These are phyloP conservation scores for Venturia aucupariae DNA, from an alignment of 2,329 filamentous ascomycete genomes.

Conservation along the genomic window DNA sequence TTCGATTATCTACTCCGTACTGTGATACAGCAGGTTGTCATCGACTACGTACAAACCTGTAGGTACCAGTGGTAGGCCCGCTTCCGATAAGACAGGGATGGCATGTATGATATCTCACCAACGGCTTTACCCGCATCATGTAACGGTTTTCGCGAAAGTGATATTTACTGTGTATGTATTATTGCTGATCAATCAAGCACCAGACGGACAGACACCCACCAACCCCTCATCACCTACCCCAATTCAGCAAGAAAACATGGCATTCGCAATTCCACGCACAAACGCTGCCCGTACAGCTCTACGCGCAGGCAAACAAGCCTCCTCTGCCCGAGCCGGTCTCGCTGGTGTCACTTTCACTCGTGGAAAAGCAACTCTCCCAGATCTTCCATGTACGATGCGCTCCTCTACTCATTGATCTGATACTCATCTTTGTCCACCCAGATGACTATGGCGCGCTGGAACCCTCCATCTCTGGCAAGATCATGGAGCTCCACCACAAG, in stretches of 20 bases:
- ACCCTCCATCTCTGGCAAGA: slow-evolving; percentile 70
- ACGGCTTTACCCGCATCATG: background rate
- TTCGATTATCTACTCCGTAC: no score
- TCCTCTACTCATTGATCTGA: background rate
- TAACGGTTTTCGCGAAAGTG: background rate
- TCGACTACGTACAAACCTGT: no score
- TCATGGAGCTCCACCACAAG: slow-evolving; percentile 93
- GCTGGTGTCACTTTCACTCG: slow-evolving; percentile 69
- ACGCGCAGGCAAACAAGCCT: slow-evolving; percentile 55
- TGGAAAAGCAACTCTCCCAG: slow-evolving; percentile 86
- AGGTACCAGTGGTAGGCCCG: no score
- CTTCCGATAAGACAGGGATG: no score
- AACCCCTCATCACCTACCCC: slow-evolving; percentile 1
- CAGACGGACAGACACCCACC: background rate
- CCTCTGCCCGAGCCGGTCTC: slow-evolving; percentile 50
- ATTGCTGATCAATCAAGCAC: background rate
- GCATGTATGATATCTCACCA: no score
- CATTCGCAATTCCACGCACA: slow-evolving; percentile 64
- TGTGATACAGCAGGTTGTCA: no score
- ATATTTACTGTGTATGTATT: no score
- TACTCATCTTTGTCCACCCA: slow-evolving; percentile 28
- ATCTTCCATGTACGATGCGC: slow-evolving; percentile 58
- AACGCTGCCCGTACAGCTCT: slow-evolving; percentile 62
- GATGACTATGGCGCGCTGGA: slow-evolving; percentile 97
- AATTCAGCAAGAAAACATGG: slow-evolving; percentile 50